Evolutionary conservation across 2,329 filamentous ascomycete genomes (phyloP).

Genomic region (Botrytis galanthina): DNA sequence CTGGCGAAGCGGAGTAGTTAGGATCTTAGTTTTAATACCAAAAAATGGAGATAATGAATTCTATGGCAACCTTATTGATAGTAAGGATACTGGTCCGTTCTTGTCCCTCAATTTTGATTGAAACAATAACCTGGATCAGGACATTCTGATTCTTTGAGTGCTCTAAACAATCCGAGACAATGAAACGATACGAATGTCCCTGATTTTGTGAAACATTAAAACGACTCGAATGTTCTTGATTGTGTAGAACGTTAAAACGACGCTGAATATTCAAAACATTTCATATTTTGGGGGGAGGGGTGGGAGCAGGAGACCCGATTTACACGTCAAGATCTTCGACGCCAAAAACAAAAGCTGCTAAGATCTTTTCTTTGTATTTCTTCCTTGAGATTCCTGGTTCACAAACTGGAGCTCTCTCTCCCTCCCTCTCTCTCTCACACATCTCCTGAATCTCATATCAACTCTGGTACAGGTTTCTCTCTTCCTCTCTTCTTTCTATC

Average conservation of each 20-base stretch:
- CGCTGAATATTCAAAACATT: no score
- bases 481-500: no score
- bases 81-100: background rate
- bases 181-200: background rate
- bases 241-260: no score
- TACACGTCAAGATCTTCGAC: background rate
- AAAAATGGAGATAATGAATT: constrained; percentile 9
- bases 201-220: background rate
- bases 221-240: background rate
- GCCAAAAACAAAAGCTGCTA: background rate
- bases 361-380: no score
- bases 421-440: no score
- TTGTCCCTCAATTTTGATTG: background rate
- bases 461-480: no score
- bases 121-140: background rate
- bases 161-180: background rate
- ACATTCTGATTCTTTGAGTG: background rate
- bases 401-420: no score
- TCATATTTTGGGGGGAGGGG: no score
- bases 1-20: constrained; percentile 13
- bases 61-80: background rate
- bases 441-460: no score
- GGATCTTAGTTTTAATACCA: background rate
- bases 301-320: no score
- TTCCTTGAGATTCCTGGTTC: no score